Percentiles rank a stretch among this genome's conserved stretches.
Evolutionary conservation across 768 basidiomycete genomes (phyloP).

Genomic region (Podaxis rugospora): DNA sequence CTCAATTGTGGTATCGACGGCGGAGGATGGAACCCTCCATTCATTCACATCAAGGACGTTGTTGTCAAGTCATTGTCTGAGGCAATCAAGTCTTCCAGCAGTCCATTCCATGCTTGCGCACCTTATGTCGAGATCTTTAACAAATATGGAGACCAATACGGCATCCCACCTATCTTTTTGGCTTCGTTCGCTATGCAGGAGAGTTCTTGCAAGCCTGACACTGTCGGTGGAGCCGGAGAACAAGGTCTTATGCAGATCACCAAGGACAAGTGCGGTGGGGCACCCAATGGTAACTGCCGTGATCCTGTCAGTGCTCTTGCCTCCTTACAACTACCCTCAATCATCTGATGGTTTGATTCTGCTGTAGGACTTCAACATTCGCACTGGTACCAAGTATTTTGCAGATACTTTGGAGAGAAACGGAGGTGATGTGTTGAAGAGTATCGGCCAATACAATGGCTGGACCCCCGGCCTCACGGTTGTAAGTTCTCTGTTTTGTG

Average conservation of each 20-base stretch:
- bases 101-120: constrained; percentile 59
- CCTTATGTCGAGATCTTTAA: constrained; percentile 51
- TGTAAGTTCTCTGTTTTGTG: constrained; percentile 28
- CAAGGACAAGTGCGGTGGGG: constrained; percentile 65
- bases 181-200: constrained; percentile 92
- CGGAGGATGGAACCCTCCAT: constrained; percentile 76
- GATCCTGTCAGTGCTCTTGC: constrained; percentile 34
- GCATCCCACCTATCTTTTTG: constrained; percentile 68
- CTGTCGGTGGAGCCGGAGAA: constrained; percentile 73
- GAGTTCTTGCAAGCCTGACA: constrained; percentile 58
- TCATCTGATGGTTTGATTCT: not conserved
- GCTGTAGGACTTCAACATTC: constrained; percentile 67
- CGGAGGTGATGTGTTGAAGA: constrained; percentile 48
- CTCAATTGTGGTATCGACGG: constrained; percentile 71
- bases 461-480: constrained; percentile 58
- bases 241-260: constrained; percentile 88
- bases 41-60: constrained; percentile 48
- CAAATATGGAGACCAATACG: constrained; percentile 44
- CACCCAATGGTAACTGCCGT: constrained; percentile 42
- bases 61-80: constrained; percentile 38
- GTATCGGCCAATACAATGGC: constrained; percentile 76
- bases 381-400: constrained; percentile 61
- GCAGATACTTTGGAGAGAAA: constrained; percentile 41
- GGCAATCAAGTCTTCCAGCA: constrained; percentile 43
- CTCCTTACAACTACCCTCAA: not conserved